A percentile compares a stretch with the other conserved stretches of the same genome.
Evolutionary conservation across 805 yeast genomes (phyloP).

Genomic region (Yueomyces sp.): DNA sequence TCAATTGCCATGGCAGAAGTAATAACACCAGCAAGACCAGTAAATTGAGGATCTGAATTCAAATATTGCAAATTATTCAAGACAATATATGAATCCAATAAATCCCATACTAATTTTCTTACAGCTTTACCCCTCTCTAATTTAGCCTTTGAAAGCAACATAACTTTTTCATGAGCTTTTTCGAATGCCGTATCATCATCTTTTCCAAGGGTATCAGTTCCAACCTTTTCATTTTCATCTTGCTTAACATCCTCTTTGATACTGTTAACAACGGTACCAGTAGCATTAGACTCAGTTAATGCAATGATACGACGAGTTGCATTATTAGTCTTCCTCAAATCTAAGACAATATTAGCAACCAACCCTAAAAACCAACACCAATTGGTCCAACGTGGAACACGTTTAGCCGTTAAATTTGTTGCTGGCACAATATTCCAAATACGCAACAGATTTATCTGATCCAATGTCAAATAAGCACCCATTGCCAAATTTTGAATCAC

Average conservation of each 20-base stretch:
- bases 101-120: conserved; percentile 63
- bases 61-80: conserved; percentile 49
- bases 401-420: conserved; percentile 33
- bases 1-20: conserved; percentile 70
- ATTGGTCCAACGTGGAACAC: conserved; percentile 43
- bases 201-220: neutral
- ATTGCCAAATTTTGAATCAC: conserved; percentile 28
- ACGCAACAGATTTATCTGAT: conserved; percentile 40
- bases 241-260: neutral
- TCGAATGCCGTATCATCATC: neutral
- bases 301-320: conserved; percentile 8
- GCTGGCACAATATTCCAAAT: conserved; percentile 35
- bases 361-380: conserved; percentile 72
- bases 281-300: conserved; percentile 18
- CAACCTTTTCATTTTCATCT: neutral
- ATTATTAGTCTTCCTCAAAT: conserved; percentile 39
- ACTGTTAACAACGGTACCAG: conserved; percentile 4
- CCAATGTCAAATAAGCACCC: conserved; percentile 50
- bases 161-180: neutral
- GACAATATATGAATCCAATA: conserved; percentile 64
- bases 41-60: conserved; percentile 58
- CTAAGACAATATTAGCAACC: conserved; percentile 45
- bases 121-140: conserved; percentile 35
- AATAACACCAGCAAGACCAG: conserved; percentile 73
- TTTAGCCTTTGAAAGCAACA: conserved; percentile 19